Percentiles rank a stretch among this genome's conserved stretches.
Evolutionary conservation across 2,329 filamentous ascomycete species (phyloP).

Genomic region (Arthrobotrys musiformis): DNA sequence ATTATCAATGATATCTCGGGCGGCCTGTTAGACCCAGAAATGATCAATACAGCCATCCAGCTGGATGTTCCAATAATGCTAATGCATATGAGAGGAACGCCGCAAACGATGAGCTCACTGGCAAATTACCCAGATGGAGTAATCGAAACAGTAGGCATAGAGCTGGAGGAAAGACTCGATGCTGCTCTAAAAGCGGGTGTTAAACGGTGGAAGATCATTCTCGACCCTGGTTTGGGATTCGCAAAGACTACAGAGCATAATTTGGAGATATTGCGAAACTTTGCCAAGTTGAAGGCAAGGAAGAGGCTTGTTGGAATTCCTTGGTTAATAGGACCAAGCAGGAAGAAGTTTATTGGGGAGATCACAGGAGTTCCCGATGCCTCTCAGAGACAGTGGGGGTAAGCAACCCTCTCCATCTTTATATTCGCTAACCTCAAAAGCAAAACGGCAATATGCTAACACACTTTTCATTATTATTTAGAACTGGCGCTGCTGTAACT

Average conservation of each 20-base stretch:
- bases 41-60: conserved; percentile 82
- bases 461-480: background rate
- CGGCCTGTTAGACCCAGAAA: conserved; percentile 78
- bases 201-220: conserved; percentile 89
- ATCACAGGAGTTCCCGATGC: conserved; percentile 80
- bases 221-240: conserved; percentile 94
- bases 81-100: conserved; percentile 94
- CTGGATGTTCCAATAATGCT: conserved; percentile 82
- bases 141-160: conserved; percentile 73
- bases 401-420: conserved; percentile 4
- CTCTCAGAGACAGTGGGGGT: conserved; percentile 77
- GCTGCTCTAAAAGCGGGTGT: conserved; percentile 84
- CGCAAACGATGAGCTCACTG: conserved; percentile 79
- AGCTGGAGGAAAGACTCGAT: conserved; percentile 76
- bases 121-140: conserved; percentile 74
- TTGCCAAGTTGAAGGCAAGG: conserved; percentile 73
- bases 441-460: background rate
- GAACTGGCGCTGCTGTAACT: conserved; percentile 84
- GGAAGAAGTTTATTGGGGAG: conserved; percentile 87
- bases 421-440: background rate
- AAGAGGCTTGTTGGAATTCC: conserved; percentile 76
- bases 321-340: conserved; percentile 88
- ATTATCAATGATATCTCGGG: conserved; percentile 96
- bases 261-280: conserved; percentile 76
- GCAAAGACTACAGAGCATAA: conserved; percentile 87